Evolutionary conservation across 108 stramenopile genomes (phyloP).

Genomic region (Nitzschia putrida): DNA sequence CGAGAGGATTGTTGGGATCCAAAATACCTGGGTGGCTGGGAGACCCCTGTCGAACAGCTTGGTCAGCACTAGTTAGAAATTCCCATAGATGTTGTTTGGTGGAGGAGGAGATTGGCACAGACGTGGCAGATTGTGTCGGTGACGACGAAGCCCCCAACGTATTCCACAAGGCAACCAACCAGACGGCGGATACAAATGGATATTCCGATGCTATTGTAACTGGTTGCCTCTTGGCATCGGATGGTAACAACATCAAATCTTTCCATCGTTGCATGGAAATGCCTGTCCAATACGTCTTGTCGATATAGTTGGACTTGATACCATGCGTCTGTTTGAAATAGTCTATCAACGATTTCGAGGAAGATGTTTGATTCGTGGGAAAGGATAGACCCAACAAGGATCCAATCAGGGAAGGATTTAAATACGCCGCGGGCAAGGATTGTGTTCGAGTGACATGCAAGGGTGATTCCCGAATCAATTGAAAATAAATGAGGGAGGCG

Average conservation of each 20-base stretch:
- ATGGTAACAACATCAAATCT: conserved; percentile 18
- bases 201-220: background rate
- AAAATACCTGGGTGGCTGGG: background rate
- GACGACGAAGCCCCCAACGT: background rate
- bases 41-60: background rate
- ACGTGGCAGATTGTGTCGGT: too few species aligned
- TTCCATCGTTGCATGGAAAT: conserved; percentile 40
- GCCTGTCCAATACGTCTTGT: conserved; percentile 39
- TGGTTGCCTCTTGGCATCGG: background rate
- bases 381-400: conserved; percentile 10
- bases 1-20: conserved; percentile 4
- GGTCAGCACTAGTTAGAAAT: conserved; percentile 1
- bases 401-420: conserved; percentile 33
- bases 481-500: conserved; percentile 35
- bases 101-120: too few species aligned
- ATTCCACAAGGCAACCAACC: conserved; percentile 37
- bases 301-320: conserved; percentile 40
- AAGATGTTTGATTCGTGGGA: background rate
- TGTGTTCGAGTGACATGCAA: conserved; percentile 28
- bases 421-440: conserved; percentile 38
- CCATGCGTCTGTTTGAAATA: conserved; percentile 19
- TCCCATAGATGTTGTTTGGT: conserved; percentile 13
- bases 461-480: conserved; percentile 34
- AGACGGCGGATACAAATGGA: conserved; percentile 24
- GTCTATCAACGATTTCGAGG: background rate